Evolutionary conservation across 148 eudicot species (phyloP).

Genomic region (Suaeda aralocaspica): DNA sequence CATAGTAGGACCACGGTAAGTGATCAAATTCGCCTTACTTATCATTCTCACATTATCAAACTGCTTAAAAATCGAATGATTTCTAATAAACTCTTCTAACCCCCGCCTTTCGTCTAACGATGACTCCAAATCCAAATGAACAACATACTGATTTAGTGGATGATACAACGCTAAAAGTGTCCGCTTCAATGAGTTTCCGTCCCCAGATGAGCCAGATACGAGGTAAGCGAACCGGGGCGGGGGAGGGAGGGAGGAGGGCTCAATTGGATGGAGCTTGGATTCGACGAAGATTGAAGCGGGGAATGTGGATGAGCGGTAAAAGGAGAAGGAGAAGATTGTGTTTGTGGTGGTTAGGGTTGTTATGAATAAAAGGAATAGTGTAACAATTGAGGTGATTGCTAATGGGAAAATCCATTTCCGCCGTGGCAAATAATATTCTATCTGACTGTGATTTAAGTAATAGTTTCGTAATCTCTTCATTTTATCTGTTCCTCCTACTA

Average conservation of each 20-base stretch:
- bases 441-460: conserved; percentile 42
- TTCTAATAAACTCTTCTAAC: conserved; percentile 36
- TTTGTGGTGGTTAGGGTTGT: conserved; percentile 49
- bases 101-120: conserved; percentile 49
- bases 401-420: conserved; percentile 71
- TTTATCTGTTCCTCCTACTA: no score
- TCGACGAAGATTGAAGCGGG: conserved; percentile 58
- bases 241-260: conserved; percentile 38
- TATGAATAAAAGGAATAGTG: conserved; percentile 56
- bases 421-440: no score
- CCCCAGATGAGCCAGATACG: conserved; percentile 75
- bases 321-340: conserved; percentile 29
- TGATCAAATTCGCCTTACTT: conserved; percentile 76
- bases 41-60: conserved; percentile 77
- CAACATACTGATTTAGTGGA: conserved; percentile 65
- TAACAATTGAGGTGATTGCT: conserved; percentile 44
- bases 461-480: conserved; percentile 65
- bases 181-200: conserved; percentile 47
- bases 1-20: conserved; percentile 90
- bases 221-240: conserved; percentile 84
- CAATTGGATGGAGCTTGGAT: conserved; percentile 56
- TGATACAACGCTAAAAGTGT: conserved; percentile 74
- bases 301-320: conserved; percentile 21
- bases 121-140: conserved; percentile 75
- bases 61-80: conserved; percentile 30